These are phyloP conservation scores for Xylariaceae sp. DNA, from an alignment of 2,329 filamentous ascomycete genomes.

Conservation along the genomic window DNA sequence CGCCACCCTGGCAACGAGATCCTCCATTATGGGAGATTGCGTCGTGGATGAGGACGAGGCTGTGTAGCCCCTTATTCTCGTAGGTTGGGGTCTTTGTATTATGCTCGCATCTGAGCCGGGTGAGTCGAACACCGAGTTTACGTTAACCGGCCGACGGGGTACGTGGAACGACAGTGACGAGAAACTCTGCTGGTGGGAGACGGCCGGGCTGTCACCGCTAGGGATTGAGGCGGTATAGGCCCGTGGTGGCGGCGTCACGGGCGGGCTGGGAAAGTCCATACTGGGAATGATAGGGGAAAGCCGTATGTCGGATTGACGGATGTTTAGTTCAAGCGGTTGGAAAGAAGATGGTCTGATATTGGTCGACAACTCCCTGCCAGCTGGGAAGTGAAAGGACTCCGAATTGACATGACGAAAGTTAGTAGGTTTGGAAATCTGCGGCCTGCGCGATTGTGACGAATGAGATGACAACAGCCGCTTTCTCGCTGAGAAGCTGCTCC, in stretches of 20 bases:
- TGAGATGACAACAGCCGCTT: constrained; percentile 41
- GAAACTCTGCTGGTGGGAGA: constrained; percentile 39
- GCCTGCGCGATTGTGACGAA: constrained; percentile 40
- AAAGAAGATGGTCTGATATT: constrained; percentile 37
- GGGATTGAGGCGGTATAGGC: constrained; percentile 31
- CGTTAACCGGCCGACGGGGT: constrained; percentile 40
- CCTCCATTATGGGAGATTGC: constrained; percentile 38
- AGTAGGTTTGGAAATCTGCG: constrained; percentile 53
- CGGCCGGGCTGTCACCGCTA: constrained; percentile 32
- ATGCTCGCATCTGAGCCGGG: constrained; percentile 29
- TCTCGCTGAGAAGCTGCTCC: constrained; percentile 41
- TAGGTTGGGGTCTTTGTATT: constrained; percentile 40
- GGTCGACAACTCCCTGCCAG: constrained; percentile 20
- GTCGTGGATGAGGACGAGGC: constrained; percentile 32
- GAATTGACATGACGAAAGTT: constrained; percentile 55
- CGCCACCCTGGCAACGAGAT: constrained; percentile 51
- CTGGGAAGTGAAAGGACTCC: constrained; percentile 28
- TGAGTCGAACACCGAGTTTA: constrained; percentile 31
- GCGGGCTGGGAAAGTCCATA: constrained; percentile 37
- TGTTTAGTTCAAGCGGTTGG: constrained; percentile 52
- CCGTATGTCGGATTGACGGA: constrained; percentile 41
- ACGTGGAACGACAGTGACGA: constrained; percentile 53
- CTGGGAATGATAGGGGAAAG: constrained; percentile 53
- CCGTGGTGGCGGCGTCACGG: constrained; percentile 36
- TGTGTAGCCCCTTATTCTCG: constrained; percentile 39